Evolutionary conservation across 2,329 filamentous ascomycete genomes (phyloP).

Genomic region (Ophiostoma tasmaniense): DNA sequence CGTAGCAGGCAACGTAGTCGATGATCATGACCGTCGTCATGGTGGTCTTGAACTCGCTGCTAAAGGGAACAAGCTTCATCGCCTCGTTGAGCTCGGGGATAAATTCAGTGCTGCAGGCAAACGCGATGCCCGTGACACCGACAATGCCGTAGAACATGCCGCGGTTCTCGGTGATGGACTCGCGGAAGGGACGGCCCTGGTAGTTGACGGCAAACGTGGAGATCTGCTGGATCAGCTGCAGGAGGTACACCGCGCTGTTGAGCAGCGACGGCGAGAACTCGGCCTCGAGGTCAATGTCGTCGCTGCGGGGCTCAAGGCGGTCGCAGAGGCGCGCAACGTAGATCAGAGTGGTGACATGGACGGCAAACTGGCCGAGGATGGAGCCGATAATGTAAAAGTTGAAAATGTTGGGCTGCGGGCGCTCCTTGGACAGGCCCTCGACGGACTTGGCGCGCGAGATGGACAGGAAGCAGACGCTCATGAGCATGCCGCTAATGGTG

Average conservation of each 20-base stretch:
- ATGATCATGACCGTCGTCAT: slow-evolving; percentile 78
- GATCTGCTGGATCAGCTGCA: slow-evolving; percentile 97
- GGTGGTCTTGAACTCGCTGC: slow-evolving; percentile 75
- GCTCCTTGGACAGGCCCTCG: slow-evolving; percentile 90
- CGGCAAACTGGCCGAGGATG: slow-evolving; percentile 91
- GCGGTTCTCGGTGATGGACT: slow-evolving; percentile 88
- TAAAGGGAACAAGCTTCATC: slow-evolving; percentile 87
- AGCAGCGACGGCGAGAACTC: slow-evolving; percentile 90
- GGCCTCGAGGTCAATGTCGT: slow-evolving; percentile 77
- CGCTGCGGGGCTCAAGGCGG: slow-evolving; percentile 62
- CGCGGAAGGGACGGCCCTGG: slow-evolving; percentile 94
- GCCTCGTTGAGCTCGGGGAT: slow-evolving; percentile 90
- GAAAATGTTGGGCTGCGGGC: slow-evolving; percentile 97
- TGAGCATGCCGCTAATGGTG: slow-evolving; percentile 97
- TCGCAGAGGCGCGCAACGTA: slow-evolving; percentile 90
- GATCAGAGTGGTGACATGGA: slow-evolving; percentile 89
- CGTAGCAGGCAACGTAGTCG: slow-evolving; percentile 79
- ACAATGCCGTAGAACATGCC: slow-evolving; percentile 98
- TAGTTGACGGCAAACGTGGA: slow-evolving; percentile 99
- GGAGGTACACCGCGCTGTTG: slow-evolving; percentile 92
- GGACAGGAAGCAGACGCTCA: slow-evolving; percentile 98
- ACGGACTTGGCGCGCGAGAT: slow-evolving; percentile 97
- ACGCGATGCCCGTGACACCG: slow-evolving; percentile 80
- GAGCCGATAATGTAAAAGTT: slow-evolving; percentile 98
- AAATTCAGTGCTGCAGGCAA: slow-evolving; percentile 90